These are phyloP conservation scores for Royoungia palumana DNA, from an alignment of 768 basidiomycete species.

Conservation along the genomic window DNA sequence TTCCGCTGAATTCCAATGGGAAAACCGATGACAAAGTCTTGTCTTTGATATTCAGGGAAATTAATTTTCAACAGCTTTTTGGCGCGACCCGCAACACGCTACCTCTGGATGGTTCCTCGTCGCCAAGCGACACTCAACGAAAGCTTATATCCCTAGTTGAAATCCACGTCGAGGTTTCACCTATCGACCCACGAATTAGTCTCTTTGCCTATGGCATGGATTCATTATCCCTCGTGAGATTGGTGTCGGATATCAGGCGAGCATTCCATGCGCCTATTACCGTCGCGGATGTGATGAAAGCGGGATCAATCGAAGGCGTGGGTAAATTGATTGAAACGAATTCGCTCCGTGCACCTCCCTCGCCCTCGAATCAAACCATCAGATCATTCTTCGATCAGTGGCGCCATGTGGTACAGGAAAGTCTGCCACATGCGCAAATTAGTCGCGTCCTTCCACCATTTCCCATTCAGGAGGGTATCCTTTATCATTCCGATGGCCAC, in stretches of 20 bases:
- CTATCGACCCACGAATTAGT: conserved; percentile 20
- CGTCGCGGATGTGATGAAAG: conserved; percentile 32
- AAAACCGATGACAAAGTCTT: conserved; percentile 33
- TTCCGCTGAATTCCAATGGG: conserved; percentile 43
- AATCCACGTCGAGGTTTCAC: conserved; percentile 16
- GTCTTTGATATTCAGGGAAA: conserved; percentile 22
- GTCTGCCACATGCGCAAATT: conserved; percentile 4
- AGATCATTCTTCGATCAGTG: conserved; percentile 18
- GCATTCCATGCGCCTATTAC: conserved; percentile 16
- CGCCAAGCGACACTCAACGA: conserved; percentile 30
- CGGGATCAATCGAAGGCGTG: conserved; percentile 20
- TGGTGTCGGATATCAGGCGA: conserved; percentile 24
- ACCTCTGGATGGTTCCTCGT: background rate
- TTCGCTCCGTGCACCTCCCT: background rate
- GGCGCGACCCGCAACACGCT: conserved; percentile 1
- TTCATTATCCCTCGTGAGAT: conserved; percentile 24
- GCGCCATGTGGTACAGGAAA: conserved; percentile 9
- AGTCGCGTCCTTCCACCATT: conserved; percentile 39
- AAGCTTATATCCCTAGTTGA: conserved; percentile 36
- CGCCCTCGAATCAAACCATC: conserved; percentile 1
- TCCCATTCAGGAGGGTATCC: conserved; percentile 46
- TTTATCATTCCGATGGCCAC: conserved; percentile 38
- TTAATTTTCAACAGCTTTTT: conserved; percentile 22
- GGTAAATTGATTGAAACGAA: conserved; percentile 13
- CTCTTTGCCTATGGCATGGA: conserved; percentile 36